Evolutionary conservation across 768 basidiomycete genomes (phyloP).

Genomic region (Psilocybe sp.): DNA sequence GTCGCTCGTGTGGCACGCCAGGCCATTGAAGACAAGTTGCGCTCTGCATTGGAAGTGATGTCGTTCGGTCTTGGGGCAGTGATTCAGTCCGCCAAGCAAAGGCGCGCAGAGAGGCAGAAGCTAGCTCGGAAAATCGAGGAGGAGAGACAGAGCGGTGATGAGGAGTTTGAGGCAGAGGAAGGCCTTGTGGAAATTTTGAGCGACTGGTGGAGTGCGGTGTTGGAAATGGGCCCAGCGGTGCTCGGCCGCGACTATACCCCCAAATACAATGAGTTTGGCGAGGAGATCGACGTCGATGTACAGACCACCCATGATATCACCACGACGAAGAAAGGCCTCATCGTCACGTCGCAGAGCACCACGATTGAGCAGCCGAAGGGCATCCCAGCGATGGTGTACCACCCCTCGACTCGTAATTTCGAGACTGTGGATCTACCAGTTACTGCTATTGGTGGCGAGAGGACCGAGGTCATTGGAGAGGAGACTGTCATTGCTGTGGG

Average conservation of each 20-base stretch:
- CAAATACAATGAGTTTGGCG: slow-evolving; percentile 7
- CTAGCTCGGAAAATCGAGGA: slow-evolving; percentile 1
- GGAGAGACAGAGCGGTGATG: not conserved
- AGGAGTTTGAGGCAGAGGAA: slow-evolving; percentile 8
- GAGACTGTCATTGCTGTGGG: slow-evolving; percentile 35
- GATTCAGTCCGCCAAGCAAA: slow-evolving; percentile 18
- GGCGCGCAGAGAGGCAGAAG: not conserved
- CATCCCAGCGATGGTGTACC: slow-evolving; percentile 16
- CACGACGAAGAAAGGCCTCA: slow-evolving; percentile 26
- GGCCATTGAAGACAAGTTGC: slow-evolving; percentile 26
- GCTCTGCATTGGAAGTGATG: slow-evolving; percentile 20
- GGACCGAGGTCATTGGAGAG: slow-evolving; percentile 7
- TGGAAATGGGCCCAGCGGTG: slow-evolving; percentile 20
- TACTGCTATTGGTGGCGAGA: not conserved
- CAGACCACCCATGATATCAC: slow-evolving; percentile 11
- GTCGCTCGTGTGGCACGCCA: slow-evolving; percentile 23
- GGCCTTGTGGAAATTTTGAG: slow-evolving; percentile 14
- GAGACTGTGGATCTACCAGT: slow-evolving; percentile 14
- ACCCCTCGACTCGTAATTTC: slow-evolving; percentile 9
- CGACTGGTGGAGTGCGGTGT: slow-evolving; percentile 27
- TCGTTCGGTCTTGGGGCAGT: slow-evolving; percentile 26
- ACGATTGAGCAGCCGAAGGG: slow-evolving; percentile 11
- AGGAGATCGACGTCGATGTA: slow-evolving; percentile 10
- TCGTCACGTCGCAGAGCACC: slow-evolving; percentile 22
- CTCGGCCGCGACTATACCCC: slow-evolving; percentile 11